Evolutionary conservation across 2,329 filamentous ascomycete species (phyloP).

Genomic region (Colletotrichum sublineola): DNA sequence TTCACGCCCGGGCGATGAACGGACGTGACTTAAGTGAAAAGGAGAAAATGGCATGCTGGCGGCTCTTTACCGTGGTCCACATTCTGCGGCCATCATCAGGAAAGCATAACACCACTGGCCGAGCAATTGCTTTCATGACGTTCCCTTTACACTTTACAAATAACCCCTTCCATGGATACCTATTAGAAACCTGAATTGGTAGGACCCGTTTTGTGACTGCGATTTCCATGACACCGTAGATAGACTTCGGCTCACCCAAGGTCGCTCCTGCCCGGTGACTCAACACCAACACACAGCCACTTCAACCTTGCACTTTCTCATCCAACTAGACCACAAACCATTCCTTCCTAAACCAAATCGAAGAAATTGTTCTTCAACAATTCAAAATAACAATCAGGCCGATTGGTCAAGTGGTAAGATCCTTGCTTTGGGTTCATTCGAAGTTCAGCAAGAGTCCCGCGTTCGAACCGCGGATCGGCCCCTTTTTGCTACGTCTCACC

Average conservation of each 20-base stretch:
- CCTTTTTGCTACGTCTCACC: not conserved
- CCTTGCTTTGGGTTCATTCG: slow-evolving; percentile 30
- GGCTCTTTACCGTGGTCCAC: not conserved
- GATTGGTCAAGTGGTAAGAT: slow-evolving; percentile 36
- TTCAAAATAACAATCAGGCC: not conserved
- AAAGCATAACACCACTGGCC: not conserved
- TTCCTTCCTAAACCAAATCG: not conserved
- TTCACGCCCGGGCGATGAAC: not conserved
- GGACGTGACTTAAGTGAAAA: not conserved
- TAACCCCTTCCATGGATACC: no score
- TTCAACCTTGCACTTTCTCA: not conserved
- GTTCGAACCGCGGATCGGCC: slow-evolving; percentile 18
- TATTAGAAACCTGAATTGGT: no score
- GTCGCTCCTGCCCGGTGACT: slow-evolving; percentile 16
- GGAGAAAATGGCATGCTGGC: not conserved
- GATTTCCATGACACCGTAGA: not conserved
- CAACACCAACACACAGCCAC: slow-evolving; percentile 3
- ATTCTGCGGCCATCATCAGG: not conserved
- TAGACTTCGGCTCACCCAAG: not conserved
- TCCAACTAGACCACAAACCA: not conserved
- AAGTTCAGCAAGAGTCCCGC: slow-evolving; percentile 29
- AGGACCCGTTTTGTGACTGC: not conserved
- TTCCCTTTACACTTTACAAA: not conserved
- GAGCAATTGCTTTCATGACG: not conserved
- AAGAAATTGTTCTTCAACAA: not conserved